Percentiles rank a stretch among this genome's conserved stretches.
Conservation (phyloP, 1,284 basidiomycete genomes). For the Cutaneotrichosporon sp. region DNA sequence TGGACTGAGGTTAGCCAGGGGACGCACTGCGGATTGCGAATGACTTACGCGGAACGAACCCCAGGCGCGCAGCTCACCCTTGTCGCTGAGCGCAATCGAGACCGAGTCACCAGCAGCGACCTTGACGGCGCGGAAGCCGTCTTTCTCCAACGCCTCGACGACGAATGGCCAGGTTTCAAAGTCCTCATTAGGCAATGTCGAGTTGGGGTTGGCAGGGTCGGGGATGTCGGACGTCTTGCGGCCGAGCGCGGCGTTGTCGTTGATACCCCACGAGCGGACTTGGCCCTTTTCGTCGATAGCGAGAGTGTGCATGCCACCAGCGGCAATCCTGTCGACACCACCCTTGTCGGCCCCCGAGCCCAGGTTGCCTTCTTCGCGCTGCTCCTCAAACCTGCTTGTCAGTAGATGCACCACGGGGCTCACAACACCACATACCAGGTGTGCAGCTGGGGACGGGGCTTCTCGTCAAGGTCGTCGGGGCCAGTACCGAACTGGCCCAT, state of each 20-base stretch:
- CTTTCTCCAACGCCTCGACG: constrained; percentile 64
- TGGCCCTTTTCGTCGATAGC: constrained; percentile 77
- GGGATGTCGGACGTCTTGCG: constrained; percentile 66
- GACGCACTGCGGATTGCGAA: neutral
- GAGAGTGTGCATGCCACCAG: constrained; percentile 78
- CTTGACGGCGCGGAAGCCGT: constrained; percentile 72
- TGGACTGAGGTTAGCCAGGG: constrained; percentile 46
- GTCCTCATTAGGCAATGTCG: constrained; percentile 66
- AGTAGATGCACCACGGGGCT: neutral
- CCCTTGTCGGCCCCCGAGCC: constrained; percentile 51
- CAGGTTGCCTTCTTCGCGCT: constrained; percentile 44
- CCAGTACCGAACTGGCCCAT: constrained; percentile 86
- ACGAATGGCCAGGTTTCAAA: constrained; percentile 71
- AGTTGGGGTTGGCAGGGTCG: constrained; percentile 55
- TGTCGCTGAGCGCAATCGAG: constrained; percentile 69
- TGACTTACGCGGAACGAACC: constrained; percentile 80
- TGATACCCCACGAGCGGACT: constrained; percentile 81
- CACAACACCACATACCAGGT: constrained; percentile 35
- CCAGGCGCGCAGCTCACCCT: constrained; percentile 81
- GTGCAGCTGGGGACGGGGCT: constrained; percentile 65
- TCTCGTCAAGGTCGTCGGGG: constrained; percentile 60
- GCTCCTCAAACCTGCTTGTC: constrained; percentile 43
- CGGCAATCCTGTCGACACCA: constrained; percentile 69
- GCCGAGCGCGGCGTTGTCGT: constrained; percentile 89
- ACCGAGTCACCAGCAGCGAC: constrained; percentile 80